Evolutionary conservation across 129 eudicot genomes (phyloP).

Genomic region (sunflower (Helianthus annuus)): DNA sequence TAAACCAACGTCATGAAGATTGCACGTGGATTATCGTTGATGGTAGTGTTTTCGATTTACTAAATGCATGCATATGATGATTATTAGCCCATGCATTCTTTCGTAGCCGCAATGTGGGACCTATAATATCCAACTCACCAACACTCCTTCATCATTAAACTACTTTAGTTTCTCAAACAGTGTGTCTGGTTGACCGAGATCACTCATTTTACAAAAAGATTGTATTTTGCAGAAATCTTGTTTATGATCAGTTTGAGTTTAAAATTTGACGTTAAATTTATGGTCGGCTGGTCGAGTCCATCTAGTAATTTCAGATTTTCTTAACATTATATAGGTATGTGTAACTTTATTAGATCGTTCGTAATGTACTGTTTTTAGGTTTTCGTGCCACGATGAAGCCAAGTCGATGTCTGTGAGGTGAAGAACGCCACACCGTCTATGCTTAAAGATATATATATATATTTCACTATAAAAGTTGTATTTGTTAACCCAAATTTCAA

Average conservation of each 20-base stretch:
- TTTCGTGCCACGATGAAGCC: too few relatives aligned
- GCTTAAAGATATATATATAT: too few relatives aligned
- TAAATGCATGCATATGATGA: constrained; percentile 28
- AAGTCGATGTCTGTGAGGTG: too few relatives aligned
- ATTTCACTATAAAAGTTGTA: too few relatives aligned
- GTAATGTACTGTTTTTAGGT: too few relatives aligned
- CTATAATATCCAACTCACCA: constrained; percentile 40
- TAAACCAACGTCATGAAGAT: constrained; percentile 15
- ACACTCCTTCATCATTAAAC: constrained; percentile 26
- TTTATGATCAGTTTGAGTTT: neutral
- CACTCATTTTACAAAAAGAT: neutral
- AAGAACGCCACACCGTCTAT: too few relatives aligned
- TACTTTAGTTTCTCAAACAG: constrained; percentile 23
- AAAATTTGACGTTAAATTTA: neutral
- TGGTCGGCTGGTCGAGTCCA: neutral
- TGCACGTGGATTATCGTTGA: constrained; percentile 16
- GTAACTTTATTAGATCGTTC: too few relatives aligned
- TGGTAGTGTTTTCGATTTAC: constrained; percentile 17
- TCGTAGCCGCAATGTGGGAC: constrained; percentile 44
- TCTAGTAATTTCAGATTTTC: too few relatives aligned
- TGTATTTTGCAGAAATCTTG: neutral
- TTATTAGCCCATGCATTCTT: constrained; percentile 41
- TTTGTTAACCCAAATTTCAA: too few relatives aligned
- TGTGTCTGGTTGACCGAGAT: constrained; percentile 27
- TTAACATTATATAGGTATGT: too few relatives aligned